These are phyloP conservation scores for Agaricus sinodeliciosus DNA, from an alignment of 768 basidiomycete genomes.

Conservation along the genomic window DNA sequence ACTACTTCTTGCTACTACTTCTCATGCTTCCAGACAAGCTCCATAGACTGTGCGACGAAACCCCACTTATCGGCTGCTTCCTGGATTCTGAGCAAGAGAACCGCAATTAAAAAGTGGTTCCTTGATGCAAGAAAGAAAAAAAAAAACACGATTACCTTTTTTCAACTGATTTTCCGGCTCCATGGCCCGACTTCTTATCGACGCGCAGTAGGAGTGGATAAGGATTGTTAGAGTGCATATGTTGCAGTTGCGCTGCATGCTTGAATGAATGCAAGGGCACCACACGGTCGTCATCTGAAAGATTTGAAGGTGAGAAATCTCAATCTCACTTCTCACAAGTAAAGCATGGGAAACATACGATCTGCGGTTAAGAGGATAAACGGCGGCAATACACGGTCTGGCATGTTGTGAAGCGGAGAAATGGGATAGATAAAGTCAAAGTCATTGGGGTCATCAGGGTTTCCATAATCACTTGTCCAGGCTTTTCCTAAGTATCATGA, in stretches of 20 bases:
- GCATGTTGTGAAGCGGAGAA: constrained; percentile 78
- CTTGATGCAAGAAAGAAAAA: not conserved
- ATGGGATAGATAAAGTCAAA: constrained; percentile 82
- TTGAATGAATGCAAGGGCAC: constrained; percentile 86
- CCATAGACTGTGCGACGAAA: constrained; percentile 64
- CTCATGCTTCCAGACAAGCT: constrained; percentile 32
- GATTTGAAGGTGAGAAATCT: not conserved
- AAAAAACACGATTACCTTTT: constrained; percentile 39
- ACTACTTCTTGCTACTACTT: not conserved
- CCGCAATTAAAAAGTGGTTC: not conserved
- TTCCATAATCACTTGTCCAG: constrained; percentile 77
- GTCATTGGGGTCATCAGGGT: constrained; percentile 66
- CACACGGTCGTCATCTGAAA: constrained; percentile 76
- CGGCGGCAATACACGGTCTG: constrained; percentile 55
- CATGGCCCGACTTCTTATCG: constrained; percentile 77
- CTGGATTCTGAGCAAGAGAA: constrained; percentile 45
- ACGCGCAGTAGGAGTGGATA: constrained; percentile 72
- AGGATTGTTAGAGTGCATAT: constrained; percentile 55
- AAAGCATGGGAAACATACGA: constrained; percentile 39
- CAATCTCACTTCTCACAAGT: not conserved
- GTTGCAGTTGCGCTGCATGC: constrained; percentile 70
- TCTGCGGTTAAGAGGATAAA: constrained; percentile 77
- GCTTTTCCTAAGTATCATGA: constrained; percentile 42
- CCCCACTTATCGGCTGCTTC: constrained; percentile 76
- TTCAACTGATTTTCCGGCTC: constrained; percentile 71